A percentile compares a stretch with the other conserved stretches of the same genome.
Evolutionary conservation across 352 stramenopile species (phyloP).

Genomic region (Phytophthora cactorum): DNA sequence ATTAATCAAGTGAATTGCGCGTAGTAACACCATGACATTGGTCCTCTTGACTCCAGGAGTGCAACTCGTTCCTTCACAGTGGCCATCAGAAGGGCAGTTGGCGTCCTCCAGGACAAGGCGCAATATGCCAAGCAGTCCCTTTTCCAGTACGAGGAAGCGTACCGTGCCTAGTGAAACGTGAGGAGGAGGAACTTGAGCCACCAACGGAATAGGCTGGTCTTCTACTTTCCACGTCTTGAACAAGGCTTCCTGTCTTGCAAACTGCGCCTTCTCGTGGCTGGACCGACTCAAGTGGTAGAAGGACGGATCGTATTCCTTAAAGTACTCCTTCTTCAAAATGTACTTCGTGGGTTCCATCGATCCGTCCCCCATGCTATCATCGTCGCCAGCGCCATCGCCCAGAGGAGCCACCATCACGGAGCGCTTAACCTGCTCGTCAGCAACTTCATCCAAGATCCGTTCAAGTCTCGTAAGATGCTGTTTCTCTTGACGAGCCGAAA

Average conservation of each 20-base stretch:
- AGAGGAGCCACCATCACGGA: slow-evolving; percentile 44
- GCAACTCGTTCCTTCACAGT: slow-evolving; percentile 25
- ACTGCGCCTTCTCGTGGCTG: slow-evolving; percentile 82
- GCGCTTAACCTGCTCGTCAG: slow-evolving; percentile 67
- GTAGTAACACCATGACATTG: slow-evolving; percentile 70
- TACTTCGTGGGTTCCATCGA: slow-evolving; percentile 82
- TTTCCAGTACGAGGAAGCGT: slow-evolving; percentile 67
- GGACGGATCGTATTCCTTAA: slow-evolving; percentile 79
- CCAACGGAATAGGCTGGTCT: slow-evolving; percentile 69
- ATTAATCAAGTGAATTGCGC: slow-evolving; percentile 75
- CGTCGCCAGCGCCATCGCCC: slow-evolving; percentile 39
- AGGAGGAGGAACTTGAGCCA: slow-evolving; percentile 58
- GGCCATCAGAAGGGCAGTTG: slow-evolving; percentile 18
- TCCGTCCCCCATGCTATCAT: slow-evolving; percentile 39
- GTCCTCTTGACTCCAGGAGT: slow-evolving; percentile 49
- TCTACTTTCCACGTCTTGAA: slow-evolving; percentile 85
- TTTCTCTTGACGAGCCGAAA: slow-evolving; percentile 67
- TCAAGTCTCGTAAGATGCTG: slow-evolving; percentile 71
- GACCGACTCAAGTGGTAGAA: slow-evolving; percentile 84
- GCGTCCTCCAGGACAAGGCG: slow-evolving; percentile 74
- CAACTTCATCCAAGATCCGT: slow-evolving; percentile 72
- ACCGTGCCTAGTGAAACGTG: slow-evolving; percentile 62
- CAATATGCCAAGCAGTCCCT: slow-evolving; percentile 67
- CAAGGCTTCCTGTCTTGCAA: slow-evolving; percentile 78
- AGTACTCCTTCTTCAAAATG: slow-evolving; percentile 80